Evolutionary conservation across 2,329 filamentous ascomycete species (phyloP).

Genomic region (Pestalotiopsis sp.): DNA sequence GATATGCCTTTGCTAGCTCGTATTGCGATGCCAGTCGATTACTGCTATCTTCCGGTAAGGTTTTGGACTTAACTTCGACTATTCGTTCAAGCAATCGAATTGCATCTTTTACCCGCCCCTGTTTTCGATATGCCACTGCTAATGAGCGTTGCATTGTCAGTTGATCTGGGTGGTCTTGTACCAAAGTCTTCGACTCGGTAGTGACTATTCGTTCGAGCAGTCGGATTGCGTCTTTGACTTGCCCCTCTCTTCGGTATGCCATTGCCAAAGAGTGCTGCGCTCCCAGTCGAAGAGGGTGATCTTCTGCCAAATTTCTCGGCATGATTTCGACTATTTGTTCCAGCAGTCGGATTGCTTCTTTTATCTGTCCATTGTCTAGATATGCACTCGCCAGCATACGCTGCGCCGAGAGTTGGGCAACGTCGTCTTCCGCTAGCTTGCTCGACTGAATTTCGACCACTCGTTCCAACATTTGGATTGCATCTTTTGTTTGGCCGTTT

Average conservation of each 20-base stretch:
- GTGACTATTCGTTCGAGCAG: background rate
- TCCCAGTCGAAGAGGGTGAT: background rate
- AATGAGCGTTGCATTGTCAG: background rate
- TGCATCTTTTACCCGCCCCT: background rate
- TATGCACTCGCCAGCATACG: background rate
- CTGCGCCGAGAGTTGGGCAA: background rate
- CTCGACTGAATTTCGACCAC: background rate
- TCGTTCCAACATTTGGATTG: background rate
- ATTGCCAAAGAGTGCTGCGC: background rate
- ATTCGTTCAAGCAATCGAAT: background rate
- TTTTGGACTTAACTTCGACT: background rate
- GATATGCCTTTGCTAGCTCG: background rate
- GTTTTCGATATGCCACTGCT: background rate
- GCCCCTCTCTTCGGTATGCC: background rate
- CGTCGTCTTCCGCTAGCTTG: background rate
- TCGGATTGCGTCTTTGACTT: background rate
- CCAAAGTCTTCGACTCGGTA: background rate
- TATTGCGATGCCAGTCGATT: background rate
- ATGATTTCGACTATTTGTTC: background rate
- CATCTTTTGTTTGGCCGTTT: background rate
- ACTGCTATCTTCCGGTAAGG: background rate
- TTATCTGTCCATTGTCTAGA: background rate
- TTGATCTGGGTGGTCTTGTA: background rate
- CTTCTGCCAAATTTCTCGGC: background rate
- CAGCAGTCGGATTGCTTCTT: background rate